Percentiles rank a stretch among this genome's conserved stretches.
Conservation (phyloP, 148 eudicot genomes). For the Polygonum aviculare region DNA sequence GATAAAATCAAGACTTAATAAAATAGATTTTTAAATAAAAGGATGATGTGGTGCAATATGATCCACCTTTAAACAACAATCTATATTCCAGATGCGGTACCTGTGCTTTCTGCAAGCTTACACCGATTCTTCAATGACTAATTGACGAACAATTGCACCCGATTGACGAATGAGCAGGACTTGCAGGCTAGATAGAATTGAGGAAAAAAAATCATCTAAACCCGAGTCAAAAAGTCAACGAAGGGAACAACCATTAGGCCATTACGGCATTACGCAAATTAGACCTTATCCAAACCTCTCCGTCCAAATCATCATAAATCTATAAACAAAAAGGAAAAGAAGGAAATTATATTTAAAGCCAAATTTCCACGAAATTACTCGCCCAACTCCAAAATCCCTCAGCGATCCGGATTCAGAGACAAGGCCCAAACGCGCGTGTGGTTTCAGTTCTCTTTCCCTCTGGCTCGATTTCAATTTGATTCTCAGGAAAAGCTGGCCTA, state of each 20-base stretch:
- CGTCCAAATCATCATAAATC: background rate
- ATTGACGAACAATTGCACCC: no score
- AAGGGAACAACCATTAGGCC: background rate
- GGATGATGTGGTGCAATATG: no score
- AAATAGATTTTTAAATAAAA: no score
- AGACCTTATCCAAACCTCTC: background rate
- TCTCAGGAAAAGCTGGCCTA: background rate
- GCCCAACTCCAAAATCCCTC: background rate
- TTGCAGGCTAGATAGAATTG: no score
- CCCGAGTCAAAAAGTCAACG: background rate
- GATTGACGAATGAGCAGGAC: no score
- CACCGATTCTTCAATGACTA: slow-evolving; percentile 52
- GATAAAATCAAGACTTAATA: no score
- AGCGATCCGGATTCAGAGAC: background rate
- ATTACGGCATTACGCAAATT: background rate
- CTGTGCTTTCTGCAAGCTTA: slow-evolving; percentile 98
- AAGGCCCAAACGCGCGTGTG: background rate
- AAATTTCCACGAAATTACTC: slow-evolving; percentile 2
- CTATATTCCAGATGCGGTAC: slow-evolving; percentile 20
- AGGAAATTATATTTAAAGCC: background rate
- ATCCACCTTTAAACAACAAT: background rate
- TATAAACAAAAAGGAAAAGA: background rate
- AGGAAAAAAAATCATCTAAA: background rate
- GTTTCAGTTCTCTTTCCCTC: slow-evolving; percentile 8
- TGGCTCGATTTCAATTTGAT: background rate